Base-by-base conservation (phyloP, 352 stramenopile species). In the Phytophthora citrophthora region DNA sequence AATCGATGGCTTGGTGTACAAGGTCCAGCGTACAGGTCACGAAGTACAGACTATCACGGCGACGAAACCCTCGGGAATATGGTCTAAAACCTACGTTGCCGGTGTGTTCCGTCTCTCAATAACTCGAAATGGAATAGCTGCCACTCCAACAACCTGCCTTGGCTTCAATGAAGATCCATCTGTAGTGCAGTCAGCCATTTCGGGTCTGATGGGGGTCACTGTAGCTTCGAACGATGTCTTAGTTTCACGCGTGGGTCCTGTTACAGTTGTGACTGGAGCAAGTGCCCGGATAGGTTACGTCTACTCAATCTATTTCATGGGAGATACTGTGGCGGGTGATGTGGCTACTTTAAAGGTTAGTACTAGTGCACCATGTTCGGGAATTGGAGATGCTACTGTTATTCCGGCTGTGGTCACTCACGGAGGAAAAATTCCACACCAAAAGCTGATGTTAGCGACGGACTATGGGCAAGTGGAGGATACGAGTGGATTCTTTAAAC, bases 271-370 rank as follows among this genome's bases (percentile, higher is more conserved):
- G 4, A 74, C 54, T 0, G 66, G 78, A 27, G 16, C 44, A 16
- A 58, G 72, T 1, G 29, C 9, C 0, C 29, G 29, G 29, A 90
- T 62, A 29, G 80, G 77, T 0, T 98, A 98, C 58, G 73, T 96
- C 0, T 98, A 97, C 63, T 91, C 82, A 12, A 74, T 99, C 20
- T 98, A 98, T 68, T 99, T 98, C 50, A 49, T 88, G 16, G 96
- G 96, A 16, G 64, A 76, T 5, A 64, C 66, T 2, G 78, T 98
- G 8, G 38, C 89, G 15, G 94, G 95, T 2, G 83, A 99, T 67
- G 81, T 98, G 5, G 70, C 84, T 0, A 58, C 45, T 1, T 63
- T 95, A 3, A 31, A 52, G 11, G 67, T 44, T 2, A 57, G 38
- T 34, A 34, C 29, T 34, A 34, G 8, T 13, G 8, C 9, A 4